Base-by-base conservation (phyloP, 2,329 filamentous ascomycete genomes). In the Hymenoscyphus repandus region DNA sequence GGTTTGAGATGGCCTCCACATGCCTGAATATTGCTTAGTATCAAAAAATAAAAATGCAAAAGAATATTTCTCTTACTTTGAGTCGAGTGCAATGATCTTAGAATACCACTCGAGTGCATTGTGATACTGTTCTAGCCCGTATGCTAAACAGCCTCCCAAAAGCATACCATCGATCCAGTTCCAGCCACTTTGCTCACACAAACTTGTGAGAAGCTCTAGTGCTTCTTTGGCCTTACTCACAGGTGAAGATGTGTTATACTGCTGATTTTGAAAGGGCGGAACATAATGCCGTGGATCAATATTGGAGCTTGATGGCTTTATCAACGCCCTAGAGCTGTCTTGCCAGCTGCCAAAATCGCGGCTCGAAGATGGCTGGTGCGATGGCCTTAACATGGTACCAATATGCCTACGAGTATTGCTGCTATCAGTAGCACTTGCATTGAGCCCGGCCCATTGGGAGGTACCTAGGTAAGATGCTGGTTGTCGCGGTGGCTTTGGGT, bases 121-220 rank as follows among this genome's bases (percentile, higher is more conserved):
- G 55, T 87, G 79, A 64, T 93, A 95, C 64, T 89, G 83, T 55
- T 90, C 89, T 12, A 97, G 72, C 6, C 88, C 91, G 70, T 97
- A 97, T 45, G 92, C 86, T 51, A 99, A 74, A 70, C 93, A 97
- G 2, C 93, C 93, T 36, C 88, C 90, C 6, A 97, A 74, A 36
- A 97, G 74, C 74, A 97, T 91, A 2, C 93, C 93, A 64, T 97
- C 92, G 47, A 90, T 79, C 93, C 93, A 99, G 60, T 83, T 80
- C 88, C 89, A 93, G 9, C 77, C 78, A 62, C 85, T 89, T 66
- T 92, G 85, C 61, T 87, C 82, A 64, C 90, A 95, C 6, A 95
- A 71, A 56, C 76, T 80, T 13, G 81, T 83, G 17, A 96, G 74
- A 62, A 90, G 80, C 34, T 88, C 80, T 17, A 95, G 69, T 2